Percentiles rank a stretch among this genome's conserved stretches.
phyloP scores from a whole-genome alignment of 139 green algal genomes.

The Eudorina sp. region DNA sequence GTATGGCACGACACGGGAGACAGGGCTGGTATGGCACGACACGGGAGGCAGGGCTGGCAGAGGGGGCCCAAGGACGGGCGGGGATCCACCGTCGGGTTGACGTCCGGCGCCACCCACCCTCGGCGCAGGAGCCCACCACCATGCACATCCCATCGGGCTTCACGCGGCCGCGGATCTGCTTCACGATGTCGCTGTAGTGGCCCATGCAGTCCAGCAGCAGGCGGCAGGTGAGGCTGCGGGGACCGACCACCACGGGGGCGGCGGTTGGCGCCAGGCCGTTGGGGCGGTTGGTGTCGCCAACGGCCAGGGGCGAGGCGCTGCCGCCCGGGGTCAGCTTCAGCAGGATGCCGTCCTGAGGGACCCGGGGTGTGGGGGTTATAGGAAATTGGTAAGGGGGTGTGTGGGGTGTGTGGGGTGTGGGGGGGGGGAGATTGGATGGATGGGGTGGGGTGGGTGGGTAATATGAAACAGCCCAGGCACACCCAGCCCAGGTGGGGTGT shows the following conservation, averaged over 20 bases:
- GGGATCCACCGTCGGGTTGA: neutral
- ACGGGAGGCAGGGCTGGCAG: no score
- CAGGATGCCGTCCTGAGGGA: slow-evolving; percentile 58
- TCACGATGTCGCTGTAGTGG: slow-evolving; percentile 86
- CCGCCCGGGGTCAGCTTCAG: slow-evolving; percentile 48
- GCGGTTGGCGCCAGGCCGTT: slow-evolving; percentile 45
- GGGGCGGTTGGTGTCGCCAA: slow-evolving; percentile 74
- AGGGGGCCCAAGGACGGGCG: neutral
- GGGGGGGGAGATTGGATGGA: no score
- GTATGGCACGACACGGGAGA: no score
- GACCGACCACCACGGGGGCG: neutral
- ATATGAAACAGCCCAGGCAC: no score
- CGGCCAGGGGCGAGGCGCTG: slow-evolving; percentile 43
- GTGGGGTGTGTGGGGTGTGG: neutral
- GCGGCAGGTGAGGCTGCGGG: slow-evolving; percentile 57
- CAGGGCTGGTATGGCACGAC: no score
- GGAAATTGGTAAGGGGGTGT: no score
- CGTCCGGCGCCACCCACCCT: slow-evolving; percentile 53
- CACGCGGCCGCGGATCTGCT: slow-evolving; percentile 76
- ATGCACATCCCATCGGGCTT: slow-evolving; percentile 90
- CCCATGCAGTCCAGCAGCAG: slow-evolving; percentile 96
- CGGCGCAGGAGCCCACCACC: slow-evolving; percentile 88
- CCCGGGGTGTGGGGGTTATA: neutral
- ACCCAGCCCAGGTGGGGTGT: no score
- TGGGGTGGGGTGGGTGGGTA: no score